These are phyloP conservation scores for Thalassia testudinum DNA, from an alignment of 116 monocot species.

Conservation along the genomic window DNA sequence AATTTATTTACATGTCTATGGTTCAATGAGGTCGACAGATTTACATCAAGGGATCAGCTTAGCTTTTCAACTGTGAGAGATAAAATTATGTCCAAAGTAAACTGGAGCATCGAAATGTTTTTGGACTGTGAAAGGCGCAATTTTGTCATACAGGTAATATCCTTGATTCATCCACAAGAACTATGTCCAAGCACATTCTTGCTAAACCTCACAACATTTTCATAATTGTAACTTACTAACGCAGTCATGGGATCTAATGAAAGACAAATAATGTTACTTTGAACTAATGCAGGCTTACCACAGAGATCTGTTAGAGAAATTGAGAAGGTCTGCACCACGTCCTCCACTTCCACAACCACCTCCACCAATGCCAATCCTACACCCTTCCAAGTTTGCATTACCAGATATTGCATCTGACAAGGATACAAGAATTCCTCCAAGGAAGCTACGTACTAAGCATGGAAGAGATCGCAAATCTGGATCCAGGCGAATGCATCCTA, in stretches of 20 bases:
- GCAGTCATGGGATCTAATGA: neutral
- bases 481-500: conserved; percentile 36
- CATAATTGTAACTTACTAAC: neutral
- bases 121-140: conserved; percentile 91
- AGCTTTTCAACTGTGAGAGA: conserved; percentile 84
- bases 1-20: conserved; percentile 92
- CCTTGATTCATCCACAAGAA: neutral
- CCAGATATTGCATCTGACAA: neutral
- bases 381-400: conserved; percentile 7
- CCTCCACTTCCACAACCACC: neutral
- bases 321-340: conserved; percentile 11
- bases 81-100: conserved; percentile 52
- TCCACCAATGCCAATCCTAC: conserved; percentile 3
- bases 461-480: conserved; percentile 27
- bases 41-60: conserved; percentile 88
- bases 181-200: too few species aligned
- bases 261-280: neutral
- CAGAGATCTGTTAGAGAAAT: conserved; percentile 63
- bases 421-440: conserved; percentile 10
- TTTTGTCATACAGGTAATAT: conserved; percentile 81
- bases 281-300: conserved; percentile 54
- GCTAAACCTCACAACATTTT: neutral
- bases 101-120: conserved; percentile 78
- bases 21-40: conserved; percentile 98
- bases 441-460: conserved; percentile 27